Evolutionary conservation across 352 stramenopile species (phyloP).

Genomic region (Globisporangium heterothallicum): DNA sequence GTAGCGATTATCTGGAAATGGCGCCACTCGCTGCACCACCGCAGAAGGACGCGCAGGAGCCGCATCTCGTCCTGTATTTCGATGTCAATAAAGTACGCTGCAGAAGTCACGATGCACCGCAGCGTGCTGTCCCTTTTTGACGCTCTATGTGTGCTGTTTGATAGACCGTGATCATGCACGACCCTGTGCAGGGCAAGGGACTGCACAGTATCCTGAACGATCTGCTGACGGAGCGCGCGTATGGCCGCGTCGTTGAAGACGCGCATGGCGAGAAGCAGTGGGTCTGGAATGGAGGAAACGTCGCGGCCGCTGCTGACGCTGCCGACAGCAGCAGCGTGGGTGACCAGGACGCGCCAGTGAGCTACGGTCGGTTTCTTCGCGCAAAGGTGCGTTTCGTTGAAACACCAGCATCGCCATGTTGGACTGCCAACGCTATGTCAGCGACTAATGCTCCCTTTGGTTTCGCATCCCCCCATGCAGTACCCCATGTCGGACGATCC

Average conservation of each 20-base stretch:
- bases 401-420: no score
- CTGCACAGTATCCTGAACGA: constrained; percentile 74
- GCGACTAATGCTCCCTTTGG: no score
- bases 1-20: background rate
- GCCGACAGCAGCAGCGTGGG: background rate
- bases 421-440: no score
- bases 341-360: constrained; percentile 18
- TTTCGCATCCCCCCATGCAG: constrained; percentile 25
- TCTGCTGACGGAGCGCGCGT: constrained; percentile 54
- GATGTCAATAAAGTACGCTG: constrained; percentile 71
- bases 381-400: constrained; percentile 28
- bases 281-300: constrained; percentile 39
- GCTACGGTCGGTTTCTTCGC: constrained; percentile 62
- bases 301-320: constrained; percentile 9
- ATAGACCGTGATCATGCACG: constrained; percentile 81
- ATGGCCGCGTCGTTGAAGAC: constrained; percentile 19
- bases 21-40: no score
- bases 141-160: background rate
- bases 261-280: constrained; percentile 23
- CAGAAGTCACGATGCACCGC: background rate
- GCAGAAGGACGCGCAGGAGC: no score
- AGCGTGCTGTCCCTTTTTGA: background rate
- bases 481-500: constrained; percentile 52
- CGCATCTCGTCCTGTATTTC: constrained; percentile 69
- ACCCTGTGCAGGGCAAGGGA: constrained; percentile 72